Evolutionary conservation across 805 yeast species (phyloP).

Genomic region (Metschnikowia santaceciliae): DNA sequence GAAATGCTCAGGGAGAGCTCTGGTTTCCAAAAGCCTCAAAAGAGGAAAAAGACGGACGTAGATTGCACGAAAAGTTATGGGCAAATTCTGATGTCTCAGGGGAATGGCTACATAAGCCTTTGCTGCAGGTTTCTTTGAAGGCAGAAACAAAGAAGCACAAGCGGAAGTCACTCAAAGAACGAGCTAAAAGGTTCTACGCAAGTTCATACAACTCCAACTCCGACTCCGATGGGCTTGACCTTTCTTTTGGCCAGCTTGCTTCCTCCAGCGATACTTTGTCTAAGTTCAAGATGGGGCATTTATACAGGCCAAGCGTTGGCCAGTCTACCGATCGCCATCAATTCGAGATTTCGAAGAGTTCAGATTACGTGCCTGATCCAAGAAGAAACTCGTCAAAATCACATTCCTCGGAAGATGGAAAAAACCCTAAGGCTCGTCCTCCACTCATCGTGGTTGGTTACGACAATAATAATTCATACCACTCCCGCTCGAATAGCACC

Average conservation of each 20-base stretch:
- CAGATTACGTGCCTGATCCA: background rate
- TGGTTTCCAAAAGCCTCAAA: constrained; percentile 43
- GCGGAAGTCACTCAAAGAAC: constrained; percentile 11
- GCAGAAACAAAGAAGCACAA: background rate
- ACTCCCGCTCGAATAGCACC: background rate
- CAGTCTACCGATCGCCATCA: background rate
- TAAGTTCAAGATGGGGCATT: constrained; percentile 1
- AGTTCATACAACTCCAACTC: constrained; percentile 1
- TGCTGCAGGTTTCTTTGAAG: constrained; percentile 8
- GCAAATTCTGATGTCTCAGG: constrained; percentile 17
- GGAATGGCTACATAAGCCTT: constrained; percentile 4
- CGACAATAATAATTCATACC: background rate
- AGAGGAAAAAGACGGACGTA: background rate
- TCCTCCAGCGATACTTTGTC: background rate
- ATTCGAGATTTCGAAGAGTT: background rate
- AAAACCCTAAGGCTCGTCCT: background rate
- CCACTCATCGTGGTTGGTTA: constrained; percentile 1
- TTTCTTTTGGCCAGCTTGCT: background rate
- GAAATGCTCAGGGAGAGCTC: constrained; percentile 40
- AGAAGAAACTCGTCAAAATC: background rate
- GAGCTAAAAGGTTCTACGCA: constrained; percentile 13
- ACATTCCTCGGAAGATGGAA: background rate
- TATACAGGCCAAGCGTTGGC: background rate
- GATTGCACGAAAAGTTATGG: constrained; percentile 34
- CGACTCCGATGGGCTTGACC: constrained; percentile 1